A percentile compares a stretch with the other conserved stretches of the same genome.
These are phyloP conservation scores for Yarrowia divulgata DNA, from an alignment of 805 yeast species.

Conservation along the genomic window DNA sequence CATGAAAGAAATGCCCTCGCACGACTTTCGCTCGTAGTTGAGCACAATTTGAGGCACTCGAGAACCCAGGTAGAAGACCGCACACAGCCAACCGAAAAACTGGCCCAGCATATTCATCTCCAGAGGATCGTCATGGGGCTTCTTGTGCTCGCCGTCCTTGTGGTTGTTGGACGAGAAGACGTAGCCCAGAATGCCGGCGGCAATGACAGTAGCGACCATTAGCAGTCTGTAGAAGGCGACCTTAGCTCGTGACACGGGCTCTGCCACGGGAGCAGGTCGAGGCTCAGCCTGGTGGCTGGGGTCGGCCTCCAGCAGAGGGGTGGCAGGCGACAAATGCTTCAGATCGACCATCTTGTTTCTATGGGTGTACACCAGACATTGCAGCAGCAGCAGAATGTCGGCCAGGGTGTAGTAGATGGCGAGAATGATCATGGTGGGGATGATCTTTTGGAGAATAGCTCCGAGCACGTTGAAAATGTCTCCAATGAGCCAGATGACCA, in stretches of 20 bases:
- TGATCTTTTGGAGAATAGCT: conserved; percentile 83
- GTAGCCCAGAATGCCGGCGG: conserved; percentile 91
- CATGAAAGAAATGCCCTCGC: conserved; percentile 93
- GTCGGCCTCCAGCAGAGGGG: conserved; percentile 78
- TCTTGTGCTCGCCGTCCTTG: conserved; percentile 52
- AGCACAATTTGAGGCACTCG: conserved; percentile 89
- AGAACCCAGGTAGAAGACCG: conserved; percentile 70
- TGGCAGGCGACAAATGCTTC: conserved; percentile 86
- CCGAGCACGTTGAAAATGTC: conserved; percentile 94
- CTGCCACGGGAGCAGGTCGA: conserved; percentile 29
- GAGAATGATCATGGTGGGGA: conserved; percentile 92
- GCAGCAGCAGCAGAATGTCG: conserved; percentile 81
- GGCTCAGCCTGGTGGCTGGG: conserved; percentile 47
- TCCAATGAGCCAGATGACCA: conserved; percentile 90
- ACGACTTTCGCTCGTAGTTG: conserved; percentile 84
- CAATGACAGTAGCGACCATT: conserved; percentile 70
- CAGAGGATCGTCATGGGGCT: conserved; percentile 52
- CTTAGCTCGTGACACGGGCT: conserved; percentile 41
- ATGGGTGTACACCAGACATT: conserved; percentile 80
- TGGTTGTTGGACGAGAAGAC: conserved; percentile 65
- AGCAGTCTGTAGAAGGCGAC: conserved; percentile 49
- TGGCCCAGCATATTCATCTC: conserved; percentile 83
- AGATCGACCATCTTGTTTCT: conserved; percentile 66
- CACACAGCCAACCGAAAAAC: conserved; percentile 74
- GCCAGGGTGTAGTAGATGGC: conserved; percentile 94